Base-by-base conservation (phyloP, 441 rosid genomes). In the Geranium incanum region DNA sequence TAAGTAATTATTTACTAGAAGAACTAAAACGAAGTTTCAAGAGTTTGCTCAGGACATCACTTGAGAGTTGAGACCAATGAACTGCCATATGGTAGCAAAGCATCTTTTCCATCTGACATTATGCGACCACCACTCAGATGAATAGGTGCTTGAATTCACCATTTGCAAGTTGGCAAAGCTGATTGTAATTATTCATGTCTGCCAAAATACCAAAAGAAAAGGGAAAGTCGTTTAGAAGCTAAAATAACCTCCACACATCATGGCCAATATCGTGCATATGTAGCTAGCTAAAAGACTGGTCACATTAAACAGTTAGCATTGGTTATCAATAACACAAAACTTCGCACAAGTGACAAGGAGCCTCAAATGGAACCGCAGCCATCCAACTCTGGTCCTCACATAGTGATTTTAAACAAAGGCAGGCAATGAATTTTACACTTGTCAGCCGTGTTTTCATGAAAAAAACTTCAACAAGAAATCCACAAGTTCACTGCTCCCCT, bases 91-190 rank as follows among this genome's bases (percentile, higher is more conserved):
- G 33, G 33, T 28, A 28, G 33, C 33, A 28, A 28, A 28, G 33
- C 33, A 28, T 28, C 33, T 28, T 28, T 28, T 28, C 33, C 33
- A 28, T 1, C 33, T 28, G 33, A 13, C 60, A 52, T 52, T 52
- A n/a, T 52, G 15, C 5, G 60, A n/a, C 18, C 60, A 41, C 1
- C 60, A 16, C 5, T 86, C 80, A 91, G 48, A 93, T 84, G 84
- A 91, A 93, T 70, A 89, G 70, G 69, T 86, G 81, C 76, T 85
- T 87, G 78, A 81, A 93, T 60, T 89, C 96, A 11, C 95, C 98
- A 66, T 87, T 91, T 66, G 93, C 92, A 52, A 93, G 93, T 83
- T 88, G 86, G 70, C 98, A 91, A n/a, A 93, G 91, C 83, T 88
- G 87, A 69, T 91, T 89, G 82, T 80, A 88, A 79, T 76, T 84